Percentiles rank a stretch among this genome's conserved stretches.
These are phyloP conservation scores for Coprinopsis sp. DNA, from an alignment of 768 basidiomycete genomes.

Conservation along the genomic window DNA sequence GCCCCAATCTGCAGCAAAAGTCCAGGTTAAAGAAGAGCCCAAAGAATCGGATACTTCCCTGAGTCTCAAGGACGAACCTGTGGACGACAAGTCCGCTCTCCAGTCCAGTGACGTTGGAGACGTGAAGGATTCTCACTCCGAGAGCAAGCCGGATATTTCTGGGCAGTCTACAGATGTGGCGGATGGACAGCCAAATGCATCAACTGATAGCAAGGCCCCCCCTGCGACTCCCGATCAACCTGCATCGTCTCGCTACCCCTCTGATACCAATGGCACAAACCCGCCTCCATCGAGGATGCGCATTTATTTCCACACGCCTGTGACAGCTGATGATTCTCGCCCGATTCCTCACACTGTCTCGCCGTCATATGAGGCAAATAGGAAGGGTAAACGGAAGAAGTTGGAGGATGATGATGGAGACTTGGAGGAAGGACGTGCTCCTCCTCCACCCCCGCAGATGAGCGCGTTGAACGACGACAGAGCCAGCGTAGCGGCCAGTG, in stretches of 20 bases:
- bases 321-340: conserved; percentile 74
- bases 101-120: conserved; percentile 17
- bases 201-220: conserved; percentile 23
- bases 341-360: conserved; percentile 62
- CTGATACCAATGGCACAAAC: conserved; percentile 33
- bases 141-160: conserved; percentile 21
- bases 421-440: conserved; percentile 63
- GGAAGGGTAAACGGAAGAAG: conserved; percentile 87
- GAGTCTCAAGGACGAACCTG: conserved; percentile 30
- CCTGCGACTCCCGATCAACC: conserved; percentile 14
- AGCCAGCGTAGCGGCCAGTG: conserved; percentile 52
- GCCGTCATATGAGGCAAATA: conserved; percentile 41
- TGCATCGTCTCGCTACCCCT: conserved; percentile 17
- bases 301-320: conserved; percentile 90
- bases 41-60: conserved; percentile 20
- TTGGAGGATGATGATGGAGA: conserved; percentile 85
- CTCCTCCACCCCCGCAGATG: conserved; percentile 60
- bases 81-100: conserved; percentile 23
- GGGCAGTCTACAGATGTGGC: conserved; percentile 22
- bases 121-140: conserved; percentile 18
- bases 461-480: conserved; percentile 47
- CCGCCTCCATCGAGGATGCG: conserved; percentile 76
- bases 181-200: conserved; percentile 19
- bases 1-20: conserved; percentile 25
- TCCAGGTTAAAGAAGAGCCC: conserved; percentile 11